phyloP scores from a whole-genome alignment of 306 rosid genomes.

The Cucurbita moschata region DNA sequence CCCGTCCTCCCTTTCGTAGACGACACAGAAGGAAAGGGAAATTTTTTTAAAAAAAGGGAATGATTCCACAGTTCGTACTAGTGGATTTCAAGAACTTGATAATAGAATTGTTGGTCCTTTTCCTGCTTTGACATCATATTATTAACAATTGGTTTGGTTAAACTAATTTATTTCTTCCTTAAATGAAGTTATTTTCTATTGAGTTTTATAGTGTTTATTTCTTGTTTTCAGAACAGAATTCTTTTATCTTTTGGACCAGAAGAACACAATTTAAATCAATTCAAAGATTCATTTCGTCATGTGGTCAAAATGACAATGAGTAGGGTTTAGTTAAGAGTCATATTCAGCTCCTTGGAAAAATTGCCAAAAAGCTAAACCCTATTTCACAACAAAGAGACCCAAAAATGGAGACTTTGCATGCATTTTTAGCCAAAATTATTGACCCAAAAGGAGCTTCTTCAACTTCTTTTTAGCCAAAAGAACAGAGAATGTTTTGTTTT shows the following conservation, averaged over 20 bases:
- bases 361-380: background rate
- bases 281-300: background rate
- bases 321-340: background rate
- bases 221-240: too few species aligned
- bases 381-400: background rate
- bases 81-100: slow-evolving; percentile 18
- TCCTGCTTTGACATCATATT: background rate
- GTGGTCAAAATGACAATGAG: background rate
- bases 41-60: background rate
- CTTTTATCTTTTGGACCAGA: too few species aligned
- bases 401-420: background rate
- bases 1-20: background rate
- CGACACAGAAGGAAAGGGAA: background rate
- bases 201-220: too few species aligned
- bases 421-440: background rate
- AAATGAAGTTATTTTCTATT: background rate
- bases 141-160: too few species aligned
- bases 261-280: background rate
- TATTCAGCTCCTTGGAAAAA: background rate
- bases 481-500: background rate
- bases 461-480: background rate
- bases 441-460: background rate
- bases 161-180: background rate
- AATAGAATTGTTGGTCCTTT: background rate
- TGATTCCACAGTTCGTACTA: slow-evolving; percentile 20